Base-by-base conservation (phyloP, 345 rosid species). In the Melaleuca alternifolia region DNA sequence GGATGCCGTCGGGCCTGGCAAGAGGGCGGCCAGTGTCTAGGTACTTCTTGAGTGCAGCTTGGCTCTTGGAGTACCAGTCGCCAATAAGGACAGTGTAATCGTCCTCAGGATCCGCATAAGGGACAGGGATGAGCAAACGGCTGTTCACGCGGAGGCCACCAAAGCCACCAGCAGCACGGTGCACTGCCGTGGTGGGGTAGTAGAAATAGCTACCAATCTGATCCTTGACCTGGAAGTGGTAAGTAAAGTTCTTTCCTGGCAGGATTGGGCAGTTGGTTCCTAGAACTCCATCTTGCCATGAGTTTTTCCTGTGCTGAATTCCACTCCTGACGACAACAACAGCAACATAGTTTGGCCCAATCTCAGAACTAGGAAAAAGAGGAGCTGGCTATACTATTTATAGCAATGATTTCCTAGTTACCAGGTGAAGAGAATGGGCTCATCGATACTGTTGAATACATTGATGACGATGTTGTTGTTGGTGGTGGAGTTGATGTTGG, bases 281-380 rank as follows among this genome's bases (percentile, higher is more conserved):
- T 21, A 91, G 87, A 44, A 94, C 95, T 82, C 97, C 98, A 62
- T 96, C 98, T 86, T 94, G 94, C 99, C 99, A 95, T 52, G 96
- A 94, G 89, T 96, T 94, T 52, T 90, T 92, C 85, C 98, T 89
- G 85, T 93, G 91, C 87, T 90, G 92, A 90, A 95, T 89, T 62
- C 96, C 98, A 87, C 93, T 96, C 97, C 98, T 94, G 86, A 89
- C 87, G 86, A 89, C 87, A 84, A 79, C 85, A 86, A 7, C 76
- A 50, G 28, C 85, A 88, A 16, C 54, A 50, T 33, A 41, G 79
- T 14, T 82, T 30, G 26, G 54, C 54, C 52, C 10, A 50, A 50
- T 26, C 33, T 50, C 20, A 12, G 54, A 82, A 15, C 88, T 82
- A 54, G 71, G 20, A 11, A 76, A 88, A 87, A 88, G 41, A 85